A percentile compares a stretch with the other conserved stretches of the same genome.
phyloP scores from a whole-genome alignment of 371 early-diverging fungal species.

The Actinomortierella wolfii region DNA sequence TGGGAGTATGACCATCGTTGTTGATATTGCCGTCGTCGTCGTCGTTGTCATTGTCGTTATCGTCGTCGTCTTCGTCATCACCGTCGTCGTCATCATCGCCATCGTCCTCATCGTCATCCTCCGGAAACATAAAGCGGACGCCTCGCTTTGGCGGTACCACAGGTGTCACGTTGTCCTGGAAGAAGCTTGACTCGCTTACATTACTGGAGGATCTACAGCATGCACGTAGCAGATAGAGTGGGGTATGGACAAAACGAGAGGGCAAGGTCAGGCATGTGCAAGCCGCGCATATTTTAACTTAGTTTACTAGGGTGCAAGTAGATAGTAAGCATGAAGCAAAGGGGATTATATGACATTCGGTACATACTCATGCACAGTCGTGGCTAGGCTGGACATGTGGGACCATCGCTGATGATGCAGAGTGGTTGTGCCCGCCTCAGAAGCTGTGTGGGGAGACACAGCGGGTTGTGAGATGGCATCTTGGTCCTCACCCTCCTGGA shows the following conservation, averaged over 20 bases:
- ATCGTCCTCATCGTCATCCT: constrained; percentile 21
- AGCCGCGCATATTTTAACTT: too few relatives aligned
- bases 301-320: too few relatives aligned
- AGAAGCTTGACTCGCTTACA: neutral
- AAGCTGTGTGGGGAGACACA: too few relatives aligned
- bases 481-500: constrained; percentile 46
- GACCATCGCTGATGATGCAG: constrained; percentile 19
- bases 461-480: constrained; percentile 25
- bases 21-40: too few relatives aligned
- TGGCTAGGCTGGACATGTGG: constrained; percentile 1
- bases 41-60: too few relatives aligned
- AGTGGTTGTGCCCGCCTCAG: constrained; percentile 4
- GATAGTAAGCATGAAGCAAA: too few relatives aligned
- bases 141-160: constrained; percentile 19
- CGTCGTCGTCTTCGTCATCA: constrained; percentile 15
- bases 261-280: too few relatives aligned
- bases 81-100: neutral
- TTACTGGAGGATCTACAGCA: too few relatives aligned
- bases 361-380: neutral
- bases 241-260: too few relatives aligned
- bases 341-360: too few relatives aligned
- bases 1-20: neutral
- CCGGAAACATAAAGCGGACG: constrained; percentile 25
- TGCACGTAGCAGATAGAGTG: too few relatives aligned
- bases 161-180: constrained; percentile 3